Evolutionary conservation across 768 basidiomycete species (phyloP), one percentile per base, ranked within the genome.

Genomic region (Podaxis pistillaris): DNA sequence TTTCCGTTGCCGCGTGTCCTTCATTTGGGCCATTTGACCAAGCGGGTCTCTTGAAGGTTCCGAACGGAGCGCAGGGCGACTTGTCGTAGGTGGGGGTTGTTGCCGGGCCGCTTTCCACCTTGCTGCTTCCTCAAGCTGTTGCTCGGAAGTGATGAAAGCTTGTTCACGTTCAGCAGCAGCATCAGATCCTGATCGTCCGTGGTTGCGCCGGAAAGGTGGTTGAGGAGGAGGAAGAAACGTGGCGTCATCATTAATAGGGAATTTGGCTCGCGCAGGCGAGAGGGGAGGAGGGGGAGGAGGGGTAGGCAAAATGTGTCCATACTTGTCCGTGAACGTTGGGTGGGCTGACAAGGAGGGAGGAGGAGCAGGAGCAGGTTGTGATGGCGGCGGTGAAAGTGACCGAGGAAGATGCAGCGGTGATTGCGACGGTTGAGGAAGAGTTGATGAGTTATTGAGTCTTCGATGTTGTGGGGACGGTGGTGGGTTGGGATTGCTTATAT

Each of bases 131-230:
- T 79, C 78, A 47, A 70, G 50, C 26, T 72, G 71, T 58, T 73
- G 73, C 65, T 85, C 81, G n/a, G 76, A 68, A 24, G 73, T 67
- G 60, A 74, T 79, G 50, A 78, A 67, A 15, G 72, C 68, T 47
- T 73, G 72, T 62, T 86, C 84, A 30, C 81, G 76, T 49, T 86
- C 83, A 41, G 74, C 74, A 38, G 76, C 80, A 22, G 81, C 79
- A 71, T 86, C 85, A 2, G 86, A 85, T 28, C 79, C 79, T 13
- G 82, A 75, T 63, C 81, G 78, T 50, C 70, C 67, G 66, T 84
- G 83, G 17, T 68, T 67, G 28, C 71, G 65, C 63, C 74, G 66
- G 56, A 68, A 61, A 26, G 72, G 64, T 33, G 80, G 71, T 61
- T 73, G 66, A 58, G 69, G 63, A 22, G 72, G 65, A 41, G 80